These are phyloP conservation scores for Sonneratia alba DNA, from an alignment of 345 rosid genomes.

Conservation along the genomic window DNA sequence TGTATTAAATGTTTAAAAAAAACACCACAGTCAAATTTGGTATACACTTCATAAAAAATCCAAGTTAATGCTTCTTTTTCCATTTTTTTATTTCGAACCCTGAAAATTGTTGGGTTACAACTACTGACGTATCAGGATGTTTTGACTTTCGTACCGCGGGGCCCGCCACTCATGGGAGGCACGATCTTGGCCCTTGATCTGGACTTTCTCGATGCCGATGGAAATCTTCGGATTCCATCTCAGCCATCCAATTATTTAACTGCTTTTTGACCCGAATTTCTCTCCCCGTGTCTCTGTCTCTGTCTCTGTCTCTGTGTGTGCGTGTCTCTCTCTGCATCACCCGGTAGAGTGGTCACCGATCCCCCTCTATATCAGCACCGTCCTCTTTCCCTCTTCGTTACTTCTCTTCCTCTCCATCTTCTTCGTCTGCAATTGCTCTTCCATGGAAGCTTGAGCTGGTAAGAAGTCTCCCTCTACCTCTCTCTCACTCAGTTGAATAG, in stretches of 20 bases:
- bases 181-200: not conserved
- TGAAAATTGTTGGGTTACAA: not conserved
- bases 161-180: not conserved
- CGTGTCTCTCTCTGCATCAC: conserved; percentile 8
- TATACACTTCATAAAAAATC: too few species aligned
- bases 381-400: not conserved
- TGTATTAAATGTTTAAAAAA: too few species aligned
- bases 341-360: conserved; percentile 41
- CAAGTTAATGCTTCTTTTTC: not conserved
- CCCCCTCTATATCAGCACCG: conserved; percentile 31
- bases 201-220: not conserved
- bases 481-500: not conserved
- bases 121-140: not conserved
- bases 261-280: conserved; percentile 26
- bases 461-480: not conserved
- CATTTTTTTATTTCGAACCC: not conserved
- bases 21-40: too few species aligned
- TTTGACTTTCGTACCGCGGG: not conserved
- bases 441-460: conserved; percentile 9
- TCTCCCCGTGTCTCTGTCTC: conserved; percentile 4
- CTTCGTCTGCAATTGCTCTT: not conserved
- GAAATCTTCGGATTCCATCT: conserved; percentile 25
- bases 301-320: too few species aligned
- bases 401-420: not conserved
- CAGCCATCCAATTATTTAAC: conserved; percentile 29